Evolutionary conservation across 2,329 filamentous ascomycete species (phyloP).

Genomic region (Claviceps purpurea): DNA sequence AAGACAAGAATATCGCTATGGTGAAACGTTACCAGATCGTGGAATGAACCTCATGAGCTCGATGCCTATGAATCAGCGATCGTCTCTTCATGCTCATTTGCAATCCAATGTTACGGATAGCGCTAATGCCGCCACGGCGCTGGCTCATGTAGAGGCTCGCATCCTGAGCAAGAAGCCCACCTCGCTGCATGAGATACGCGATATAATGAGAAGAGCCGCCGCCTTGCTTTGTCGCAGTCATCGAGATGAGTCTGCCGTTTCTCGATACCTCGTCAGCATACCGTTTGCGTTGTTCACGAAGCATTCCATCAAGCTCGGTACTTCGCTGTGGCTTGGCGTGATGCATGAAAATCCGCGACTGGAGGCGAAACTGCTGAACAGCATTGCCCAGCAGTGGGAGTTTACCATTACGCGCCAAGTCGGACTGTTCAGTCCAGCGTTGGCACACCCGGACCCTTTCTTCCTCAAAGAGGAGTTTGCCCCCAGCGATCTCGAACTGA

Average conservation of each 20-base stretch:
- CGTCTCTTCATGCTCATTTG: slow-evolving; percentile 29
- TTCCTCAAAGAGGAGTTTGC: slow-evolving; percentile 85
- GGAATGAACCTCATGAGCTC: slow-evolving; percentile 52
- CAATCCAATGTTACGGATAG: slow-evolving; percentile 39
- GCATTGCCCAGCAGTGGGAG: slow-evolving; percentile 88
- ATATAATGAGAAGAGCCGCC: slow-evolving; percentile 72
- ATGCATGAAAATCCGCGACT: slow-evolving; percentile 90
- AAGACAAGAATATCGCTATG: slow-evolving; percentile 86
- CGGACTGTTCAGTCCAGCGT: slow-evolving; percentile 65
- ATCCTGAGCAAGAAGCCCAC: slow-evolving; percentile 57
- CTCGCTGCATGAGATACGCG: slow-evolving; percentile 60
- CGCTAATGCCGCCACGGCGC: slow-evolving; percentile 46
- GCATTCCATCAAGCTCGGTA: slow-evolving; percentile 86
- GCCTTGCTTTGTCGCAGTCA: slow-evolving; percentile 70
- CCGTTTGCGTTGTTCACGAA: slow-evolving; percentile 91
- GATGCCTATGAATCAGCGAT: slow-evolving; percentile 39
- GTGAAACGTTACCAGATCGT: slow-evolving; percentile 59
- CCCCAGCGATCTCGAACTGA: slow-evolving; percentile 65
- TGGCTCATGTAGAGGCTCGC: slow-evolving; percentile 60
- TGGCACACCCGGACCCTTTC: slow-evolving; percentile 76
- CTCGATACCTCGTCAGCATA: slow-evolving; percentile 80
- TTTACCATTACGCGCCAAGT: slow-evolving; percentile 61
- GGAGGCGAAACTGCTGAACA: slow-evolving; percentile 71
- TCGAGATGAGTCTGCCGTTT: slow-evolving; percentile 62
- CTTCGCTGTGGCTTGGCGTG: slow-evolving; percentile 91